phyloP scores from a whole-genome alignment of 148 eudicot genomes.

The Gaultheria prostrata region DNA sequence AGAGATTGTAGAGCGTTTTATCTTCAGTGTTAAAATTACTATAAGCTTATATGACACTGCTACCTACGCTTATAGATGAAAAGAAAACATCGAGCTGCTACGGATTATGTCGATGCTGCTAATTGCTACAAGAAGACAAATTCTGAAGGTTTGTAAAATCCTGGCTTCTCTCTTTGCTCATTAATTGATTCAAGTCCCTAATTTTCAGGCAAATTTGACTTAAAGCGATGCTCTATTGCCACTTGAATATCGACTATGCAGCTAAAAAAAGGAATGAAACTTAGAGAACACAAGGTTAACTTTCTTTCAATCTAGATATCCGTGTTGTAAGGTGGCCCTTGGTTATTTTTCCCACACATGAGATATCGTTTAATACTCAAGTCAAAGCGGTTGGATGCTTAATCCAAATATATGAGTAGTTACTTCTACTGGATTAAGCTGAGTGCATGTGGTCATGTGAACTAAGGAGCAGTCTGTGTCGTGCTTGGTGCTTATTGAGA shows the following conservation, averaged over 20 bases:
- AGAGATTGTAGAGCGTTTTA: neutral
- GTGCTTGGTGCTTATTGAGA: neutral
- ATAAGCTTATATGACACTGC: constrained; percentile 6
- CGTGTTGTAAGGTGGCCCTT: no score
- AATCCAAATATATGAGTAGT: no score
- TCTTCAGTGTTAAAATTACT: neutral
- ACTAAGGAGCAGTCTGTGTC: neutral
- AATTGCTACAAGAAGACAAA: constrained; percentile 46
- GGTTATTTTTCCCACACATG: no score
- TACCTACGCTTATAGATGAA: constrained; percentile 23
- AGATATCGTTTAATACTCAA: no score
- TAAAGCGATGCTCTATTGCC: neutral
- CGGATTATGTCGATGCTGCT: constrained; percentile 42
- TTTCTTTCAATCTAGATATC: no score
- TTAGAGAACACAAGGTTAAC: neutral
- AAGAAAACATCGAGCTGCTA: constrained; percentile 48
- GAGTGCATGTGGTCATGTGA: neutral
- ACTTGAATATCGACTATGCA: neutral
- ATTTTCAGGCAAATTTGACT: no score
- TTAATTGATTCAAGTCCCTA: neutral
- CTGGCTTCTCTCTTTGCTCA: neutral
- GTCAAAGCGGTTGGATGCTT: no score
- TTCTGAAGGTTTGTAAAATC: constrained; percentile 28
- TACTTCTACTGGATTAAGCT: no score
- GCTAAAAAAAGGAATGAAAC: neutral